Evolutionary conservation across 768 basidiomycete species (phyloP).

Genomic region (Tricholoma saponaceum): DNA sequence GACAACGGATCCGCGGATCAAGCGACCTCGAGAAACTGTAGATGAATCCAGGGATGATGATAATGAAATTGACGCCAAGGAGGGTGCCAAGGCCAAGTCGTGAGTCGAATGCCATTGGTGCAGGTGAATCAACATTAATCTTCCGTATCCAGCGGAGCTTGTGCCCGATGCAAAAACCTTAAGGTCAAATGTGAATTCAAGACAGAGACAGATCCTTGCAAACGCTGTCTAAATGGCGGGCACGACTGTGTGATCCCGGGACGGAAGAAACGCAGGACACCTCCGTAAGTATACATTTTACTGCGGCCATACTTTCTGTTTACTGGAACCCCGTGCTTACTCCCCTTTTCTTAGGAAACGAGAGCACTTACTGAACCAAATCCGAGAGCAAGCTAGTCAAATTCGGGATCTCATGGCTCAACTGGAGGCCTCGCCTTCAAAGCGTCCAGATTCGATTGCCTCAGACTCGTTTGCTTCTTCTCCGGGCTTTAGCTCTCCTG

Average conservation of each 20-base stretch:
- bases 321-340: background rate
- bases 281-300: conserved; percentile 51
- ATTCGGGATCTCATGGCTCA: conserved; percentile 70
- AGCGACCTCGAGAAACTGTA: conserved; percentile 32
- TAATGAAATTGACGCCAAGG: conserved; percentile 32
- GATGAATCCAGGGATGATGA: conserved; percentile 34
- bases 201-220: conserved; percentile 69
- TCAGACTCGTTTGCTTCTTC: conserved; percentile 24
- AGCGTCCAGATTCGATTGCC: conserved; percentile 14
- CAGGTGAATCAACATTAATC: conserved; percentile 2
- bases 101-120: conserved; percentile 19
- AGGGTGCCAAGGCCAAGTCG: conserved; percentile 40
- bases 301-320: background rate
- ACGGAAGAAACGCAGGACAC: conserved; percentile 74
- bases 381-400: conserved; percentile 67
- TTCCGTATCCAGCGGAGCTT: conserved; percentile 45
- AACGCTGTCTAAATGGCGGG: conserved; percentile 64
- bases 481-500: conserved; percentile 30
- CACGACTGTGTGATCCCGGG: conserved; percentile 81
- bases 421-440: conserved; percentile 40
- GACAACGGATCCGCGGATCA: conserved; percentile 23
- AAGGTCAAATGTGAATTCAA: conserved; percentile 78
- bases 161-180: conserved; percentile 62
- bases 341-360: conserved; percentile 55
- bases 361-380: conserved; percentile 73